Base-by-base conservation (phyloP, 306 rosid genomes). In the Lathyrus tuberosus region DNA sequence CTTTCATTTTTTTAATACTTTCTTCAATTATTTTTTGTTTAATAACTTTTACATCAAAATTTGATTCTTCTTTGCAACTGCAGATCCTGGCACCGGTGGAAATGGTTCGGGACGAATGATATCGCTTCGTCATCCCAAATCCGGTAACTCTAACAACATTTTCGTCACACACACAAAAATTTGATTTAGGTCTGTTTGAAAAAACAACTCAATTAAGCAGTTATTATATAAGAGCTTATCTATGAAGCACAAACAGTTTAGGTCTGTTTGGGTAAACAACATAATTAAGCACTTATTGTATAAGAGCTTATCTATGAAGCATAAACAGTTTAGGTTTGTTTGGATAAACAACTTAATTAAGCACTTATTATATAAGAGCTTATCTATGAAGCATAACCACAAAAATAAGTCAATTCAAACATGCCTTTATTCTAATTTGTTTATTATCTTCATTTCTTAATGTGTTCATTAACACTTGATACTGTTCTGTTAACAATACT, bases 101-200 rank as follows among this genome's bases (percentile, higher is more conserved):
- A 65, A 83, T 81, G 87, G 82, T 31, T 51, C 26, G 24, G 97
- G 96, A 52, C 77, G 38, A 10, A 53, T 85, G 67, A 72, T 90
- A 17, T 71, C 69, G 2, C 92, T 94, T 31, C 91, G 96, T 62
- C 96, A 88, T 80, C 96, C 98, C 51, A 88, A 88, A 75, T 84
- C 89, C 54, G 97, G 98, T 90, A 67, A 28, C 47, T 65, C 31
- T 3, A 54, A 15, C 0, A 58, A 12, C 52, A 28, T n/a, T 63
- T 24, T 33, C 10, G 11, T 67, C 66, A 53, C 54, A 15, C 76
- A 16, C 30, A 24, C 70, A 9, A 18, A 43, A 30, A 7, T 30
- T 6, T 75, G 46, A 52, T 44, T 70, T 53, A 22, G 6, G 35
- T 22, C 5, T 24, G 3, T 53, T 52, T 20, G 8, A 10, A 22